Conservation (phyloP, 2,329 filamentous ascomycete genomes). For the Penicillium sclerotiorum region DNA sequence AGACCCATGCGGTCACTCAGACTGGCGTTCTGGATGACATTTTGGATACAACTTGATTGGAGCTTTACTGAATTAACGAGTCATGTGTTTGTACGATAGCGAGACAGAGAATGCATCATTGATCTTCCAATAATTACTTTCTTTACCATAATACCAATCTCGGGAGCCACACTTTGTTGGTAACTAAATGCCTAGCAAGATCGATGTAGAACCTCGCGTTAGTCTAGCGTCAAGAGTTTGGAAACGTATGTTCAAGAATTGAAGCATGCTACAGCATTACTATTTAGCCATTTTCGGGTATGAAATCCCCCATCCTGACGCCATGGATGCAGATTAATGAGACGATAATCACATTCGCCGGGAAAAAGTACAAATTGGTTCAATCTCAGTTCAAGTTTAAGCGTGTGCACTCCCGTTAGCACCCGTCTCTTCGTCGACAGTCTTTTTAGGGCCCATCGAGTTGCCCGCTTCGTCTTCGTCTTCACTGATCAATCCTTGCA, state of each 20-base stretch:
- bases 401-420: slow-evolving; percentile 22
- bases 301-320: too few relatives aligned
- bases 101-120: neutral
- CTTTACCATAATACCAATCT: too few relatives aligned
- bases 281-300: too few relatives aligned
- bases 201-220: too few relatives aligned
- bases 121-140: too few relatives aligned
- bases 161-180: too few relatives aligned
- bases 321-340: neutral
- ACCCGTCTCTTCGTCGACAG: slow-evolving; percentile 7
- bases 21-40: neutral
- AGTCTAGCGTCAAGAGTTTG: too few relatives aligned
- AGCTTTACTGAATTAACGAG: slow-evolving; percentile 2
- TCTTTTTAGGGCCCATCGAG: slow-evolving; percentile 31
- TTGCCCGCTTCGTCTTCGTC: slow-evolving; percentile 66
- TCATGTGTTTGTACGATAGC: slow-evolving; percentile 14
- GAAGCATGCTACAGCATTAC: too few relatives aligned
- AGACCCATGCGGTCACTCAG: neutral
- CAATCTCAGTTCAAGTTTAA: neutral
- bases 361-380: neutral
- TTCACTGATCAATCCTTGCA: slow-evolving; percentile 86
- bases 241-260: neutral
- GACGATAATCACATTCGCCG: neutral
- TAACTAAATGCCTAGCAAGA: neutral
- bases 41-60: neutral